These are phyloP conservation scores for Polygonum aviculare DNA, from an alignment of 148 eudicot species.

Conservation along the genomic window DNA sequence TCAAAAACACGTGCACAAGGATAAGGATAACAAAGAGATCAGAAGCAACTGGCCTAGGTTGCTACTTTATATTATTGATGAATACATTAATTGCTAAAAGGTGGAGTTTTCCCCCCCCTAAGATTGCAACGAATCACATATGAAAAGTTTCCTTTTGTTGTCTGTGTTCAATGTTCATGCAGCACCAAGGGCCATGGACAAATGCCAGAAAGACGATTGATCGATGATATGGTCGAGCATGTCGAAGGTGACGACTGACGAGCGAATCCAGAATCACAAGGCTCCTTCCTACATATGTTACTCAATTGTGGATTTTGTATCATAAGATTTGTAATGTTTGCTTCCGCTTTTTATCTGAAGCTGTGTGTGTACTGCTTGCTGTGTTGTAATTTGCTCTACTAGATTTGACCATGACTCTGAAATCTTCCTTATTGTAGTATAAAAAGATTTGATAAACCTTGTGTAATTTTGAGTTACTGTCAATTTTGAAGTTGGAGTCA, in stretches of 20 bases:
- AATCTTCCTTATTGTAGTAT: background rate
- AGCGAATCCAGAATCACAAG: background rate
- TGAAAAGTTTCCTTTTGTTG: background rate
- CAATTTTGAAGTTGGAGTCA: too few relatives aligned
- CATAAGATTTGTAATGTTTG: background rate
- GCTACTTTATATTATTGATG: background rate
- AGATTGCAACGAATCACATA: background rate
- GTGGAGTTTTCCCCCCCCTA: too few relatives aligned
- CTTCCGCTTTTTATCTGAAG: background rate
- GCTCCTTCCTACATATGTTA: background rate
- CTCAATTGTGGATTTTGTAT: background rate
- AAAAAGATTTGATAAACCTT: background rate
- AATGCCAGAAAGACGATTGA: background rate
- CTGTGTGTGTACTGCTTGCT: background rate
- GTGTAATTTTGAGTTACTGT: background rate
- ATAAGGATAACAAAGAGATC: conserved; percentile 34
- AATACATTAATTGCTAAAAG: too few relatives aligned
- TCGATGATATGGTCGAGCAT: background rate
- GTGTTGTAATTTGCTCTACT: background rate
- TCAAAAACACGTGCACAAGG: conserved; percentile 22
- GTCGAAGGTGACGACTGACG: background rate
- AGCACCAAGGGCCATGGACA: background rate
- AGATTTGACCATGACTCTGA: background rate
- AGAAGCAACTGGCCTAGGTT: conserved; percentile 29
- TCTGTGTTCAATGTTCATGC: background rate